Base-by-base conservation (phyloP, 1,284 basidiomycete genomes). In the Ustilago shanxiensis region DNA sequence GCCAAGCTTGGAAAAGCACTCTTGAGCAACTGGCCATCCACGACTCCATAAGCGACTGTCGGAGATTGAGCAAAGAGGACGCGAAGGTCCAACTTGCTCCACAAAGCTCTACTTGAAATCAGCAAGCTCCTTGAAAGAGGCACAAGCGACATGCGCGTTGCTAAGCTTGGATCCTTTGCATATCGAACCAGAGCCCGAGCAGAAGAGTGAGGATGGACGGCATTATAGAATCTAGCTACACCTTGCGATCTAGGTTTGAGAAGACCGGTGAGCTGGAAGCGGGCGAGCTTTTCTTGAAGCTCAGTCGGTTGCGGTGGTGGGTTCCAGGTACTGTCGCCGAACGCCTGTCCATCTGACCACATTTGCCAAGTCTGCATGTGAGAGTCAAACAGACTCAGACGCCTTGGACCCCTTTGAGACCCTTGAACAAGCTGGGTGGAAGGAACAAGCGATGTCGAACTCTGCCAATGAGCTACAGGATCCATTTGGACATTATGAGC, bases 11-110 rank as follows among this genome's bases (percentile, higher is more conserved):
- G 64, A n/a, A 56, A 60, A 3, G 24, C 50, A 5, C 24, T 14
- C n/a, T 66, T 66, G 35, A 66, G 45, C 26, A 54, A 9, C 28
- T 44, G 26, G 3, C 51, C 52, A 5, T 66, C 64, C 1, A 28
- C 58, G 9, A 66, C 2, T 8, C 33, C 64, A 18, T 56, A 66
- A 0, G 45, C 64, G 1, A 50, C 22, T 2, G 16, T 2, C 0
- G n/a, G 2, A 5, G 24, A 24, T n/a, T 60, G 31, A 22, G 52
- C 57, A 31, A 66, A 60, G 8, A 60, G 7, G 13, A 60, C 16
- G 13, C 58, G 57, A 28, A 60, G 5, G 0, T 45, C 52, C 44
- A 60, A 3, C 8, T 35, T 49, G 18, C 44, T 28, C 64, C 52
- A 60, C 18, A 37, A 18, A 1, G 5, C 8, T 29, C 18, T 37